A percentile compares a stretch with the other conserved stretches of the same genome.
phyloP scores from a whole-genome alignment of 1,139 yeast species.

The Debaryomyces psychrophilus region DNA sequence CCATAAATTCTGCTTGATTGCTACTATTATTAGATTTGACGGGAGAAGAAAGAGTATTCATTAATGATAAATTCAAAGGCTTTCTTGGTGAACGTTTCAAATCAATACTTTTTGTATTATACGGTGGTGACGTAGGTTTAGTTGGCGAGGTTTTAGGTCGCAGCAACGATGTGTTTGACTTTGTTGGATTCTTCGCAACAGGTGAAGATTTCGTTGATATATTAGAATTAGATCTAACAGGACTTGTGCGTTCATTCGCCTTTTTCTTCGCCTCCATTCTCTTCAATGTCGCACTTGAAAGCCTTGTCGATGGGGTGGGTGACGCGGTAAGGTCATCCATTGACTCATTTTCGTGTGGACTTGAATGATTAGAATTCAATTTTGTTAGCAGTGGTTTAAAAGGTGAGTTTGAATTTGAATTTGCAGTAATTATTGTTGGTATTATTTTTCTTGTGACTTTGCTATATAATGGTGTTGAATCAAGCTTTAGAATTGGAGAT shows the following conservation, averaged over 20 bases:
- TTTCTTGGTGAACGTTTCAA: slow-evolving; percentile 10
- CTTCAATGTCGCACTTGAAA: slow-evolving; percentile 35
- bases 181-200: background rate
- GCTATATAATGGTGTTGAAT: slow-evolving; percentile 23
- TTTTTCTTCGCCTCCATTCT: slow-evolving; percentile 31
- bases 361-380: background rate
- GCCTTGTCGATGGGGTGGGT: slow-evolving; percentile 24
- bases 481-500: slow-evolving; percentile 5
- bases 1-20: slow-evolving; percentile 13
- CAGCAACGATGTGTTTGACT: slow-evolving; percentile 5
- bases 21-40: background rate
- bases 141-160: background rate
- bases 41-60: slow-evolving; percentile 1
- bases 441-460: slow-evolving; percentile 41
- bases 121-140: background rate
- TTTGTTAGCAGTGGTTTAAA: slow-evolving; percentile 9
- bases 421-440: slow-evolving; percentile 20
- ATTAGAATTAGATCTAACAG: background rate
- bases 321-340: slow-evolving; percentile 11
- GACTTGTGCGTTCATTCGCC: background rate
- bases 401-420: slow-evolving; percentile 13
- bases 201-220: background rate
- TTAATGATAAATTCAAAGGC: background rate
- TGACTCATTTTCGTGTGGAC: slow-evolving; percentile 11
- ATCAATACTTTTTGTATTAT: slow-evolving; percentile 2